Evolutionary conservation across 1,284 basidiomycete genomes (phyloP), one percentile per base, ranked within the genome.

Genomic region (Leccinum insolens): DNA sequence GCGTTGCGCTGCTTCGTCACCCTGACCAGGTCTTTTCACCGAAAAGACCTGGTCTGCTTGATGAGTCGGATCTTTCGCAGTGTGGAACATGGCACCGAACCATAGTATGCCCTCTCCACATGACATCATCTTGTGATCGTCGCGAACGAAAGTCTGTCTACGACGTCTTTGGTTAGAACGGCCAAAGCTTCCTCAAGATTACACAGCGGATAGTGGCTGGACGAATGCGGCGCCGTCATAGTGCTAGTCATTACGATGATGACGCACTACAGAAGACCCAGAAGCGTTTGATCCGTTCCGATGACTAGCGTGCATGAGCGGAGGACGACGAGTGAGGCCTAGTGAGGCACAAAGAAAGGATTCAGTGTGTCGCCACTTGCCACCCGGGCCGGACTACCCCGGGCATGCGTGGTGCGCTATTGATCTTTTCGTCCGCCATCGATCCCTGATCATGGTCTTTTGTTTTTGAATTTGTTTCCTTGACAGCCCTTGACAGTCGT

Each of bases 401-500:
- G 2, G 63, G 34, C 63, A 61, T 44, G 68, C 72, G 0, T 74
- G 68, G 70, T 70, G 60, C 6, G 46, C 25, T 7, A 6, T 3
- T n/a, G 1, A 37, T 4, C 17, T 55, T 49, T n/a, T 12, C 22
- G 3, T 37, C 57, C 31, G 58, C 17, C n/a, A n/a, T 34, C 2
- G 15, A 37, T 34, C 4, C 5, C 15, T 7, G 6, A 44, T 49
- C 15, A 12, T 4, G 14, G 20, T 14, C n/a, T 12, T n/a, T 7
- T 44, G 34, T 15, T 20, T 7, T 22, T 22, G 3, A 5, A 22
- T 25, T 12, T 31, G 25, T 58, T 12, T 20, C 15, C 15, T 52
- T n/a, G 15, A 22, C 39, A 77, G 77, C 52, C 76, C 76, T 8
- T 79, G 78, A 41, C 39, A 41, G 39, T 20, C 70, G 78, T n/a